Evolutionary conservation across 371 early-diverging fungal species (phyloP), one percentile per base, ranked within the genome.

Genomic region (Apophysomyces sp.): DNA sequence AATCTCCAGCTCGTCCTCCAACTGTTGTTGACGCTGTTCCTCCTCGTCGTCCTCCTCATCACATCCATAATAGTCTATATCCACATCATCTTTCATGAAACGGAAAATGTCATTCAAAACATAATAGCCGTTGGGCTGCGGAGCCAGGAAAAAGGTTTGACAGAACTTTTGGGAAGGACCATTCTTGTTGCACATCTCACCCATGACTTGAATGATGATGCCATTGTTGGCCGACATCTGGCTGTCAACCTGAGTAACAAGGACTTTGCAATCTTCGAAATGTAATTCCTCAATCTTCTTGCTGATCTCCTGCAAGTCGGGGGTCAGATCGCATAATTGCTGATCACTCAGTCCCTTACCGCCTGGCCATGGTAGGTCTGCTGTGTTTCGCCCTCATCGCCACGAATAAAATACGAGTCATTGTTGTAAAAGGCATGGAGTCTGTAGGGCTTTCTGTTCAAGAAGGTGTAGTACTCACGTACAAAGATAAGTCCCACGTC

Each of bases 81-180:
- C 63, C 15, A 68, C 73, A 55, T 89, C 91, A 16, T 95, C 95
- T 71, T 89, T 89, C 62, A 95, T 71, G 82, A 89, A 97, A 54
- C 97, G 90, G 81, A 96, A 89, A 60, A 97, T 93, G 77, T 96
- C 96, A 73, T 94, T 96, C 76, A 89, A 77, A 29, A 95, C 92
- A 72, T 86, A 94, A 82, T 91, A 97, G 24, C 96, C 95, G 58
- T 85, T 85, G 31, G 89, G 88, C 72, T 94, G 92, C 63, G 85
- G 88, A 28, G 93, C 94, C 39, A 97, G 78, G 68, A 94, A 88
- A 74, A 97, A 95, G 30, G 95, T 93, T 74, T 97, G 95, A 26
- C 84, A 84, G 66, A 96, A 97, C 73, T 91, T 91, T 76, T 89
- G 90, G 16, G 89, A 81, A n/a, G 89, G 69, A 54, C 76, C 84